Evolutionary conservation across 169 alveolate genomes (phyloP), one percentile per base, ranked within the genome.

Genomic region (Cryptosporidium felis): DNA sequence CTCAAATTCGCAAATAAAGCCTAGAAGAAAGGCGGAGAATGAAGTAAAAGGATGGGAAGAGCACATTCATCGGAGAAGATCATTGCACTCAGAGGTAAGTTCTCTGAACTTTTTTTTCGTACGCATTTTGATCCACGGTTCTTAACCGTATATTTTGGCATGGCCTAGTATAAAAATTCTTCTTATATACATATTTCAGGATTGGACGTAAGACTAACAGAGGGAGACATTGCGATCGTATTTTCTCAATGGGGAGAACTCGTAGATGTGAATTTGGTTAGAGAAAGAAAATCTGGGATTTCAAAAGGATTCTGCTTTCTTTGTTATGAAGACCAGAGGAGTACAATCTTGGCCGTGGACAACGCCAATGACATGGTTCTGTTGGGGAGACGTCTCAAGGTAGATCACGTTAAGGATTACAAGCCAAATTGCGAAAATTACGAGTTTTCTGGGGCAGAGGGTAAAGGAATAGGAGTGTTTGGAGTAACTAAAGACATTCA

Each of bases 271-370:
- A 92, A 96, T 82, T 91, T 98, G 45, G 96, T 94, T 32, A 93
- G 99, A 42, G 99, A 98, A 82, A 89, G 91, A 81, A 94, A 92
- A 80, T 95, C 99, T 36, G 99, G 99, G 41, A 89, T 66, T 66
- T 92, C 97, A 10, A 97, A 93, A 82, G 99, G 99, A 8, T 98
- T 94, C 89, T 96, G 98, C 47, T 97, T 96, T 91, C 80, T 98
- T n/a, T 97, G 97, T 2, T 98, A 98, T 85, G 98, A 93, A 81
- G 99, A 98, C 91, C 98, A 98, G 91, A 91, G 98, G 80, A 93
- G 98, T 49, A 97, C 99, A 0, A 90, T 98, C n/a, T 92, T 98
- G 81, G 99, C 99, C n/a, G 99, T 98, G 4, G 99, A 98, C 90
- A 98, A 98, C 89, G 94, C 96, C 53, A 97, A 97, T 90, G 99